These are phyloP conservation scores for Annulohypoxylon nitens DNA, from an alignment of 495 filamentous ascomycete species.

Conservation along the genomic window DNA sequence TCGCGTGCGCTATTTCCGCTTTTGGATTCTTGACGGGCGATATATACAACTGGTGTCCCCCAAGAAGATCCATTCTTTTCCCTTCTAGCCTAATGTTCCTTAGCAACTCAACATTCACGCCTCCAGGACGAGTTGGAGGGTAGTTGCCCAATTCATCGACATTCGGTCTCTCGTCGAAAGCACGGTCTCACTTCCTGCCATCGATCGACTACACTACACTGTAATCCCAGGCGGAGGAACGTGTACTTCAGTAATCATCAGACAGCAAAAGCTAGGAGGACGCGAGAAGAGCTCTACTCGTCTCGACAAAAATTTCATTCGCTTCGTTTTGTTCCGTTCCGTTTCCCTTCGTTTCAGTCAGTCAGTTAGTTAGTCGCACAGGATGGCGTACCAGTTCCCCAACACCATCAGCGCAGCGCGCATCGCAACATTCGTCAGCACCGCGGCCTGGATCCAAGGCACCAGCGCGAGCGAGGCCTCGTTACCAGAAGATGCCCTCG, in stretches of 20 bases:
- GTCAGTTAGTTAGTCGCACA: constrained; percentile 1
- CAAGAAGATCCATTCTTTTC: constrained; percentile 16
- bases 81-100: constrained; percentile 35
- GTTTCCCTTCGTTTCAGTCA: constrained; percentile 5
- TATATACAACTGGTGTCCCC: constrained; percentile 33
- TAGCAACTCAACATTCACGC: constrained; percentile 41
- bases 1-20: constrained; percentile 32
- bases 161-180: constrained; percentile 38
- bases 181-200: constrained; percentile 39
- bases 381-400: constrained; percentile 41
- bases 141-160: constrained; percentile 36
- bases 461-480: constrained; percentile 34
- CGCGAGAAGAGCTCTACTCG: constrained; percentile 39
- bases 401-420: constrained; percentile 44
- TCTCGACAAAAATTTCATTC: constrained; percentile 44
- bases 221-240: constrained; percentile 40
- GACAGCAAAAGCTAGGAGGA: constrained; percentile 31
- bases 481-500: constrained; percentile 39
- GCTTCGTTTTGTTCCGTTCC: constrained; percentile 17
- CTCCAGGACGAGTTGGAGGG: constrained; percentile 45
- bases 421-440: constrained; percentile 46
- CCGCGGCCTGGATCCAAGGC: constrained; percentile 46
- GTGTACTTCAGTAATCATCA: constrained; percentile 24
- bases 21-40: constrained; percentile 5
- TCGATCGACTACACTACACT: constrained; percentile 33